Evolutionary conservation across 2,329 filamentous ascomycete species (phyloP), one percentile per base, ranked within the genome.

Genomic region (Fusarium verticillioides): DNA sequence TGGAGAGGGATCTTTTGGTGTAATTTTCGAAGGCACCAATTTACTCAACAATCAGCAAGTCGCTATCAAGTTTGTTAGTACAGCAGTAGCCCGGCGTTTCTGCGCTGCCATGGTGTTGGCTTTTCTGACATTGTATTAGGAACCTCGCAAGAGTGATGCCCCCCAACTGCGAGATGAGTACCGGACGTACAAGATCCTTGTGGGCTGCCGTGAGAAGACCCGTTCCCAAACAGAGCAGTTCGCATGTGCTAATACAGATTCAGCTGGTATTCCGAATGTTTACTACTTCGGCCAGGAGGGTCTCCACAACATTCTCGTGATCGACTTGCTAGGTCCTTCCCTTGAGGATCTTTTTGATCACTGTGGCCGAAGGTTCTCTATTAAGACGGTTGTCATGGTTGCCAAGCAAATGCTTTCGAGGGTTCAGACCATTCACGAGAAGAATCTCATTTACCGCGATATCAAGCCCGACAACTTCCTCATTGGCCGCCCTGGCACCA

Each of bases 401-500:
- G 96, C 96, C 49, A 98, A 98, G 86, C 96, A 99, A 83, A 98
- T 98, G 96, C 89, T 98, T 59, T 98, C 95, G 39, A 91, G 96
- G 73, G 96, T 99, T 32, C 96, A 92, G 83, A 91, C 89, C 4
- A 98, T 99, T 77, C 96, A 99, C 87, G 96, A 98, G 85, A 98
- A 98, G 90, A 98, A 98, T 84, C 89, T 98, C 71, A 98, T 99
- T 83, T 98, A 99, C 85, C 93, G 96, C 77, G 96, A 99, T 81
- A 98, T 99, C 88, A 99, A 99, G 84, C 96, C 96, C 63, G 96
- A 99, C 87, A 99, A 99, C 87, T 98, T 99, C 86, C 89, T 99
- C 73, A 98, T 98, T 78, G 96, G 96, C 61, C 92, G 96, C 54
- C 95, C 95, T 1, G 92, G 92, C 78, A 95, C 95, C 69, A 98